These are phyloP conservation scores for Jackrogersella multiformis DNA, from an alignment of 495 filamentous ascomycete genomes.

Conservation along the genomic window DNA sequence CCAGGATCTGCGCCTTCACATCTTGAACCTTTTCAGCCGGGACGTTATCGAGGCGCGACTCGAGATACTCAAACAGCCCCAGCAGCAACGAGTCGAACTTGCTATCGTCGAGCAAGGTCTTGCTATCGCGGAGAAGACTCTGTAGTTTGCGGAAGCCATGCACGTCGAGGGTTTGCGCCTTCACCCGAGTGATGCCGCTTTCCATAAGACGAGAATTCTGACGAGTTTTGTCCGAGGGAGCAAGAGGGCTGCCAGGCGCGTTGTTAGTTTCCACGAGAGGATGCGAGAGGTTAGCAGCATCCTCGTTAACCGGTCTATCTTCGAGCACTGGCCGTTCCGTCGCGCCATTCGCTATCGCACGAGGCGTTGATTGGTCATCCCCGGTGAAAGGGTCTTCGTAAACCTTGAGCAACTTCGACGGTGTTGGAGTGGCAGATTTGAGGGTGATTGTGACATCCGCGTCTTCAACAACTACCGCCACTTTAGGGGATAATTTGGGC, in stretches of 20 bases:
- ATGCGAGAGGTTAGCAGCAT: constrained; percentile 54
- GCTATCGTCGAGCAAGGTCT: constrained; percentile 62
- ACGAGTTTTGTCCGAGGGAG: constrained; percentile 60
- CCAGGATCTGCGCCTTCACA: constrained; percentile 83
- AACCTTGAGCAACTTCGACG: constrained; percentile 58
- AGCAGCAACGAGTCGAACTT: constrained; percentile 78
- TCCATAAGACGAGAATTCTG: constrained; percentile 67
- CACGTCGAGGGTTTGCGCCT: constrained; percentile 76
- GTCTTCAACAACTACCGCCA: constrained; percentile 20
- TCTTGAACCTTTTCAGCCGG: constrained; percentile 69
- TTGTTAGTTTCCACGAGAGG: constrained; percentile 28
- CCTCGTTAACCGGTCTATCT: constrained; percentile 63
- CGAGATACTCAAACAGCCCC: constrained; percentile 79
- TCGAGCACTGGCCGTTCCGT: constrained; percentile 58
- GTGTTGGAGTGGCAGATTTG: constrained; percentile 44
- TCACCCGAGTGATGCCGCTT: constrained; percentile 80
- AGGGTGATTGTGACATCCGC: constrained; percentile 13
- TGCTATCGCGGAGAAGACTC: constrained; percentile 76
- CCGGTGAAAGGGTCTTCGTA: constrained; percentile 68
- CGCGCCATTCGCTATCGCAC: constrained; percentile 35
- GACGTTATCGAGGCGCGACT: constrained; percentile 59
- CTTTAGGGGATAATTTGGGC: constrained; percentile 20
- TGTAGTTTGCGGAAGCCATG: constrained; percentile 91
- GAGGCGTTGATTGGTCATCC: constrained; percentile 56
- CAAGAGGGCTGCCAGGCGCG: constrained; percentile 29